Evolutionary conservation across 2,329 filamentous ascomycete genomes (phyloP).

Genomic region (Monilinia vaccinii-corymbosi): DNA sequence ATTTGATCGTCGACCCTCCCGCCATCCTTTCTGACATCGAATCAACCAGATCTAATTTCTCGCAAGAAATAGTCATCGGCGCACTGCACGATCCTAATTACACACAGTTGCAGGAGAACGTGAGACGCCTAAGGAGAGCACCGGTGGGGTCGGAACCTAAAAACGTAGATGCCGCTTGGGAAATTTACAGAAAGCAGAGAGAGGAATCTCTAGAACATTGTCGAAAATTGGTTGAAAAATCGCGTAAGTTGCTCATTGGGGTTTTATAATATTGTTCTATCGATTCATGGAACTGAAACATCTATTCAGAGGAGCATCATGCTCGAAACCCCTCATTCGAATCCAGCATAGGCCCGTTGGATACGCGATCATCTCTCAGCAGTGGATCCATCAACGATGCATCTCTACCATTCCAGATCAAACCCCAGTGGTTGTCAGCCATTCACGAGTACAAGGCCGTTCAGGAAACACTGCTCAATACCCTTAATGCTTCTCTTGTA

Average conservation of each 20-base stretch:
- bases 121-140: slow-evolving; percentile 20
- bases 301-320: slow-evolving; percentile 14
- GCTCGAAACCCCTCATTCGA: slow-evolving; percentile 20
- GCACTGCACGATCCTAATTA: slow-evolving; percentile 24
- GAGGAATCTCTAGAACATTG: slow-evolving; percentile 36
- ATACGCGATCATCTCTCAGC: slow-evolving; percentile 19
- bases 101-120: slow-evolving; percentile 25
- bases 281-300: neutral
- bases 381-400: slow-evolving; percentile 25
- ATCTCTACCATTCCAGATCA: slow-evolving; percentile 17
- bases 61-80: slow-evolving; percentile 20
- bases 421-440: slow-evolving; percentile 30
- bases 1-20: slow-evolving; percentile 18
- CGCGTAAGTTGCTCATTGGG: slow-evolving; percentile 26
- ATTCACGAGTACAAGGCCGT: slow-evolving; percentile 39
- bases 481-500: slow-evolving; percentile 34
- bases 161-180: slow-evolving; percentile 37
- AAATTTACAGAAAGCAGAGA: slow-evolving; percentile 36
- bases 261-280: neutral
- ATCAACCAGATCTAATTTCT: slow-evolving; percentile 17
- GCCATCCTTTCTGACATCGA: slow-evolving; percentile 18
- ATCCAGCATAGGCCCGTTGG: slow-evolving; percentile 17
- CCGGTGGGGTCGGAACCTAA: slow-evolving; percentile 18
- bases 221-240: slow-evolving; percentile 34
- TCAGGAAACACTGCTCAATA: slow-evolving; percentile 35